phyloP scores from a whole-genome alignment of 768 basidiomycete genomes.

The Macrolepiota albuminosa region DNA sequence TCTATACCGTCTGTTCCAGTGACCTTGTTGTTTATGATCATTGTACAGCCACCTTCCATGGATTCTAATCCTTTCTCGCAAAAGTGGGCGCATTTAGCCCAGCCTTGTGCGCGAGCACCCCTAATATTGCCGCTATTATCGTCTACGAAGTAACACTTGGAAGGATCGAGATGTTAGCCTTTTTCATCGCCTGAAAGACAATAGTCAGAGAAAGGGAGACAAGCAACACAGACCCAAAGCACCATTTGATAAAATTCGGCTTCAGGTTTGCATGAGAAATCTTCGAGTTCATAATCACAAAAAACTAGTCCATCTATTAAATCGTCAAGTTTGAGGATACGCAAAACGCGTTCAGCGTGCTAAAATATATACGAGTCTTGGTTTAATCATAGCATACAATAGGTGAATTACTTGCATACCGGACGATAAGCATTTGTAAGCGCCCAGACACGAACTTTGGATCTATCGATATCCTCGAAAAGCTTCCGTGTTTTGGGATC shows the following conservation, averaged over 20 bases:
- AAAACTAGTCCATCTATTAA: constrained; percentile 72
- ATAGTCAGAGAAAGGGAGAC: neutral
- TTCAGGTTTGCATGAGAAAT: constrained; percentile 83
- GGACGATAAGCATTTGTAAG: constrained; percentile 80
- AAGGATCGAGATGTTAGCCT: constrained; percentile 55
- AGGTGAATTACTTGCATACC: constrained; percentile 33
- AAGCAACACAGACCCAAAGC: constrained; percentile 2
- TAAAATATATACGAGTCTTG: constrained; percentile 22
- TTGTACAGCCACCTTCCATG: constrained; percentile 58
- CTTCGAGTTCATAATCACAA: constrained; percentile 65
- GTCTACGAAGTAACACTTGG: constrained; percentile 76
- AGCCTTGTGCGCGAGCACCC: constrained; percentile 60
- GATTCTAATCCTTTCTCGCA: constrained; percentile 61
- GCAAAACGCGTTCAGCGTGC: constrained; percentile 80
- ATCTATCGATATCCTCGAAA: constrained; percentile 73
- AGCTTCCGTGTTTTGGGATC: constrained; percentile 59
- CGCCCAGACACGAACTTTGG: constrained; percentile 77
- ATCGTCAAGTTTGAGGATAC: constrained; percentile 67
- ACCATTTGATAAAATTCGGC: constrained; percentile 64
- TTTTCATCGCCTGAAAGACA: constrained; percentile 52
- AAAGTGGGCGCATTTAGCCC: constrained; percentile 75
- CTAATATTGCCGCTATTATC: constrained; percentile 69
- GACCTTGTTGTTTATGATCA: constrained; percentile 36
- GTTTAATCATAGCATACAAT: neutral
- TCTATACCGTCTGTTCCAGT: constrained; percentile 39